Evolutionary conservation across 2,329 filamentous ascomycete species (phyloP), one percentile per base, ranked within the genome.

Genomic region (Didymellaceae sp.): DNA sequence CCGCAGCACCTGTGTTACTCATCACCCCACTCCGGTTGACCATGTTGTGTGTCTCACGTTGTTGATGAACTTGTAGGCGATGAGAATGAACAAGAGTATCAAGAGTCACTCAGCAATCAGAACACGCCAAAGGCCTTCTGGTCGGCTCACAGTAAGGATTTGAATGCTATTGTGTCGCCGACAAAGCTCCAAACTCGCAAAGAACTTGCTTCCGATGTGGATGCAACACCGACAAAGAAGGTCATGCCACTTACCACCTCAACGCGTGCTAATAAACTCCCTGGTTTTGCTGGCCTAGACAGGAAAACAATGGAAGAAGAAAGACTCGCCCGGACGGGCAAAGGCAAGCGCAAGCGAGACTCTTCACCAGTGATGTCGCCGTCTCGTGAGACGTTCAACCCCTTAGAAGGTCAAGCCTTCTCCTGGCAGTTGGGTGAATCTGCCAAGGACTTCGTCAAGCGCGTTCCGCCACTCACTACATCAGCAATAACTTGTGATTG

Each of bases 391-490:
- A 49, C 67, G 2, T 56, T 62, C 72, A 89, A 90, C 63, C 79
- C 80, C 1, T 85, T 85, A 58, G 78, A 83, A 48, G 83, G 81
- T 25, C 50, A 78, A 1, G 44, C 70, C 0, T 69, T 64, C 54
- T 85, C 82, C 20, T 85, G 86, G 77, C 87, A 88, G 67, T 77
- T 86, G 21, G 75, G 75, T 1, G 89, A 92, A 66, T 81, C 81
- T 0, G 74, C 88, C 1, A 72, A 82, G 6, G 79, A 81, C 1
- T 95, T 96, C 61, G 72, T 94, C 2, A 52, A 74, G 7, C 84
- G 90, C 7, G 77, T 92, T 0, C 87, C 87, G 0, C 89, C 90
- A 0, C 80, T 81, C 3, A 86, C 81, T 1, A 71, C 77, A 2
- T 68, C 74, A 3, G 72, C 70, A 1, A 63, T 63, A 0, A 59